phyloP scores from a whole-genome alignment of 2,329 filamentous ascomycete species.

The Fusarium tjaetaba region DNA sequence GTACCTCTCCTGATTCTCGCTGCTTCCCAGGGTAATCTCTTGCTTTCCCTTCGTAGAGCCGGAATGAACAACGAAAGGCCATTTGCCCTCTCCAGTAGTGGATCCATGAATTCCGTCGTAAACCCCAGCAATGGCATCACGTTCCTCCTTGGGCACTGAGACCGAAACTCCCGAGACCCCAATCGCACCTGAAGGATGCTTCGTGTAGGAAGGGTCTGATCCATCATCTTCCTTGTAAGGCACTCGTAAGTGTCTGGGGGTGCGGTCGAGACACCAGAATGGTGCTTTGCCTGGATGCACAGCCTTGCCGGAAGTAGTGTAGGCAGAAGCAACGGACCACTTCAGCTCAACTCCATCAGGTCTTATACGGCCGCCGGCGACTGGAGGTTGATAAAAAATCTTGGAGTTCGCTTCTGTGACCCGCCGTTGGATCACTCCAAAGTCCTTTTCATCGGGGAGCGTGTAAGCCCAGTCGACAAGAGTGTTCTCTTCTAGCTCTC shows the following conservation, averaged over 20 bases:
- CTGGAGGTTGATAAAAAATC: background rate
- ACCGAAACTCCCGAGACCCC: conserved; percentile 6
- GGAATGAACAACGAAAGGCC: conserved; percentile 26
- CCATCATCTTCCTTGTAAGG: conserved; percentile 1
- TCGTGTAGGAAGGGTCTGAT: background rate
- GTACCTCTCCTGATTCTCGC: background rate
- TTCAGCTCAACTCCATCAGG: conserved; percentile 25
- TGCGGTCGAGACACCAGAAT: conserved; percentile 30
- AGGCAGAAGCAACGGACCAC: conserved; percentile 26
- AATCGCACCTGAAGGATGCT: background rate
- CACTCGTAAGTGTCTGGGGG: background rate
- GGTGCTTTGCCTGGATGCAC: conserved; percentile 15
- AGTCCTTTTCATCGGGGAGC: conserved; percentile 9
- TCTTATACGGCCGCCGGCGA: conserved; percentile 20
- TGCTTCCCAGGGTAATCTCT: background rate
- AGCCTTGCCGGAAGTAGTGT: background rate
- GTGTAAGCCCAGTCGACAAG: conserved; percentile 31
- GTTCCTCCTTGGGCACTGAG: background rate
- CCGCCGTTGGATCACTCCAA: background rate
- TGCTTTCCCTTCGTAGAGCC: conserved; percentile 4
- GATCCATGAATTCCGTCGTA: conserved; percentile 22
- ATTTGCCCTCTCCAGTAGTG: accelerated
- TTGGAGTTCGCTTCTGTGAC: background rate
- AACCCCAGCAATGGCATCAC: background rate
- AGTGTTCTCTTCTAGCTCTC: conserved; percentile 9